Evolutionary conservation across 345 rosid species (phyloP), one percentile per base, ranked within the genome.

Genomic region (Moricandia moricandioides): DNA sequence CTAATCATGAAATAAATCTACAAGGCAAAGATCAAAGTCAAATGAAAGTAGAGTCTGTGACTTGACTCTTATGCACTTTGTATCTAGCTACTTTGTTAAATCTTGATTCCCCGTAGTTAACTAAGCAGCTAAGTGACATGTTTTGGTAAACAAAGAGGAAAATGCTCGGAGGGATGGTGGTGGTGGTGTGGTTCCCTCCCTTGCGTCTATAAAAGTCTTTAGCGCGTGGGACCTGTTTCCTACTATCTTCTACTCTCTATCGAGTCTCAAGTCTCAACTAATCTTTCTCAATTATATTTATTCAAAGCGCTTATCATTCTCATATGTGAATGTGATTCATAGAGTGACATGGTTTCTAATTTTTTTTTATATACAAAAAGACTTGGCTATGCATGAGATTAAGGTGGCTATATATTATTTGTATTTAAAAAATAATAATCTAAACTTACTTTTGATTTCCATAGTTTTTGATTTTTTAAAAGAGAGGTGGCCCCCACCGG

Each of bases 401-500:
- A 29, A 29, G 31, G 31, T 29, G 47, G 14, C 47, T 1, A 40
- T 40, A 40, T 40, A 11, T 40, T 40, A 40, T 12, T 51, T 7
- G 59, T 54, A 8, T 24, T 18, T 8, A 18, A 54, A 18, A 18
- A 54, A n/a, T n/a, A n/a, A n/a, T n/a, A 18, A 18, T 11, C n/a
- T 4, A 0, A 54, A 4, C 29, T 54, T 21, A 4, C 59, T 21
- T 21, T 4, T 54, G 21, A 54, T 55, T 55, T 55, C 7, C 3
- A 4, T 26, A 54, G n/a, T 49, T 51, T 18, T 8, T 3, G 10
- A 21, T 3, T 24, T 18, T 21, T n/a, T 7, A 24, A 21, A n/a
- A 55, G 52, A 55, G 52, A 75, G 13, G 76, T 64, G 12, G 82
- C 3, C 63, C 78, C 82, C 74, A 62, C 62, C 9, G 34, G 64